Evolutionary conservation across 2,329 filamentous ascomycete species (phyloP), one percentile per base, ranked within the genome.

Genomic region (Didymella glomerata): DNA sequence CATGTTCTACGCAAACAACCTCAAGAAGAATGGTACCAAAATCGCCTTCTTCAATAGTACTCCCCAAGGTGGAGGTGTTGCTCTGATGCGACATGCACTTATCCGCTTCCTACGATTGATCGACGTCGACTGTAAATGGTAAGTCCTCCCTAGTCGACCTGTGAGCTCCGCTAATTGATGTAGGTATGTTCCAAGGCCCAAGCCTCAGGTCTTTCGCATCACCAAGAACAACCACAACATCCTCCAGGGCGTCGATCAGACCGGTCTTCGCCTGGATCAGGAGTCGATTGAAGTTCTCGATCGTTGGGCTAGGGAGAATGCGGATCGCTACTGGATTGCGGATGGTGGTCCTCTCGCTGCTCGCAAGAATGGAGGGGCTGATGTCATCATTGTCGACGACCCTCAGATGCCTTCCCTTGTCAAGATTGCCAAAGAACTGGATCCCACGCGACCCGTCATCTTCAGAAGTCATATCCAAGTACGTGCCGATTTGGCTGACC

Each of bases 181-280:
- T 14, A 85, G 83, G 83, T 86, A 84, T 61, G 91, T 94, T 1
- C 91, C 91, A 7, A 92, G 92, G 74, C 90, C 91, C 22, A 88
- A 89, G 49, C 90, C 90, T 3, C 88, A 90, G 16, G 87, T 94
- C 11, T 95, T 95, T 77, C 84, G 90, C 49, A 89, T 92, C 76
- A 95, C 91, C 66, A 95, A 95, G 79, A 93, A 90, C 65, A 90
- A 93, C 67, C 91, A 95, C 84, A 95, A 95, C 77, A 93, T 94
- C 64, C 86, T 95, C 2, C 91, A 95, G 78, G 91, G 91, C 9
- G 91, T 93, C 41, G 87, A 83, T 25, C 36, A 55, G 16, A 85
- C 86, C 0, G 84, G 85, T 2, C 84, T 91, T 66, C 84, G 86
- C n/a, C 82, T 94, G 30, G 86, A 83, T 0, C 67, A 80, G 1